Conservation (phyloP, 1,284 basidiomycete species). For the Amylostereum chailletii region DNA sequence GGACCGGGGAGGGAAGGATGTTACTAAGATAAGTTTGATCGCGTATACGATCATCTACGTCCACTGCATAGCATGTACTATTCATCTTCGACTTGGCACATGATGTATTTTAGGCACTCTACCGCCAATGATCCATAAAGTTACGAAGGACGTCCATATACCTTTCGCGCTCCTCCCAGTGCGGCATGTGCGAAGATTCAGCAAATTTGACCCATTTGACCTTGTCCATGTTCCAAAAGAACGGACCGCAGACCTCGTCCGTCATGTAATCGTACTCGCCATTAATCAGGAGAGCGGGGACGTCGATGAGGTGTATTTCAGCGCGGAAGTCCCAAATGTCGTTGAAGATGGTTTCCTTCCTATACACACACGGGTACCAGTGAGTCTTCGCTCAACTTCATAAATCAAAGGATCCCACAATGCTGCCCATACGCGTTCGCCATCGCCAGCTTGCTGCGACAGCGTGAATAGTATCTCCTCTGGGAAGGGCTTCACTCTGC, state of each 20-base stretch:
- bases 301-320: conserved; percentile 2
- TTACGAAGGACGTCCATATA: conserved; percentile 14
- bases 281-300: conserved; percentile 8
- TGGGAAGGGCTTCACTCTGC: neutral
- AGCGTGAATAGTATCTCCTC: neutral
- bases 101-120: too few relatives aligned
- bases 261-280: conserved; percentile 15
- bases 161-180: conserved; percentile 19
- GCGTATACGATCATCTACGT: too few relatives aligned
- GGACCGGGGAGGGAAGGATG: too few relatives aligned
- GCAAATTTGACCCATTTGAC: conserved; percentile 19
- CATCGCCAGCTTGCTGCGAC: neutral
- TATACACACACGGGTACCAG: neutral
- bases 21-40: too few relatives aligned
- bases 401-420: neutral
- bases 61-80: too few relatives aligned
- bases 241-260: conserved; percentile 10
- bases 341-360: neutral
- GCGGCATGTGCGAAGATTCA: conserved; percentile 19
- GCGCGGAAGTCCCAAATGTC: conserved; percentile 1
- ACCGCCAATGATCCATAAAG: neutral
- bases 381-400: neutral
- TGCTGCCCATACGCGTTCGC: neutral
- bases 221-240: conserved; percentile 9
- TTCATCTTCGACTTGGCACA: too few relatives aligned